Evolutionary conservation across 208 protist genomes (phyloP), one percentile per base, ranked within the genome.

Genomic region (Willaertia magna): DNA sequence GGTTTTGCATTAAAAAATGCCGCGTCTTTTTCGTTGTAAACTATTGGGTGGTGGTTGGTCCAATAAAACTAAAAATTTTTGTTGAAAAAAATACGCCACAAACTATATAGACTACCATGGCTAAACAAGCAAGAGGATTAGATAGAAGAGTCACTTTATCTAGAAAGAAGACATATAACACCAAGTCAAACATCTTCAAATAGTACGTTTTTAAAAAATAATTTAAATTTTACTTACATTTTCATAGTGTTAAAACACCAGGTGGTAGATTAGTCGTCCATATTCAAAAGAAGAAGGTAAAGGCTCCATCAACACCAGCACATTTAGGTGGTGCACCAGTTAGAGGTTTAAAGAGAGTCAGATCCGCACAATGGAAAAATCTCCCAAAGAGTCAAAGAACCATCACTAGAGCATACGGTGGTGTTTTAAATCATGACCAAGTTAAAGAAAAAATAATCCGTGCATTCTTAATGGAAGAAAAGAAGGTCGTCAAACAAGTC

Each of bases 391-490:
- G 96, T 86, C 86, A 94, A 86, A 99, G 98, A 95, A 96, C 89
- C 87, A 96, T 99, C 39, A 94, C 91, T 49, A 96, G 98, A 88
- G 93, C 98, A 44, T 99, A 99, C 88, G 97, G 97, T 90, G 97
- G 96, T 86, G 93, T 96, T 86, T 92, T 97, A 79, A 98, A 95
- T 93, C 90, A 94, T 87, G 93, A 88, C 55, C 97, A 97, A 91
- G 96, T 98, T 85, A 94, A 95, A 87, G 92, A 98, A 85, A 93
- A 97, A 89, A 94, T 99, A 89, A 91, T 99, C 67, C 95, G 97
- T 88, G 97, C 98, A 82, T 99, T 99, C 96, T 95, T 99, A 85
- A 94, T 98, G 78, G 98, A 99, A 94, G 98, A 99, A 93, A 96
- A 98, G 93, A 98, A 97, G 93, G 97, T 99, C 88, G 97, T 98